A percentile compares a stretch with the other conserved stretches of the same genome.
These are phyloP conservation scores for Hanseniaspora pseudoguilliermondii DNA, from an alignment of 805 yeast species.

Conservation along the genomic window DNA sequence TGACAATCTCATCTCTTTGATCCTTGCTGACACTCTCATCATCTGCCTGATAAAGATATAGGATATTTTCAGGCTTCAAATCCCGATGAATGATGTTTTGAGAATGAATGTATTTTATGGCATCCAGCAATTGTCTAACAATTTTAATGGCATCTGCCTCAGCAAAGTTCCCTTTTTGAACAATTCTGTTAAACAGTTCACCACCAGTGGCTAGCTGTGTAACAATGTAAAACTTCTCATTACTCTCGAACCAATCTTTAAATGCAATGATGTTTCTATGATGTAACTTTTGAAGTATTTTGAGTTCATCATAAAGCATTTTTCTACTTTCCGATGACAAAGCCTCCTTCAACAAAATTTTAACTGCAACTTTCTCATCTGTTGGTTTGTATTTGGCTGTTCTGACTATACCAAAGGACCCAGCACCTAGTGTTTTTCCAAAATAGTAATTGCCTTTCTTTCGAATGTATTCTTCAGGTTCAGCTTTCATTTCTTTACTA, in stretches of 20 bases:
- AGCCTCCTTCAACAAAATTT: slow-evolving; percentile 76
- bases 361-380: slow-evolving; percentile 71
- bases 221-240: slow-evolving; percentile 82
- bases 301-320: slow-evolving; percentile 66
- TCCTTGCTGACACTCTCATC: slow-evolving; percentile 50
- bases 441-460: slow-evolving; percentile 62
- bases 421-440: slow-evolving; percentile 83
- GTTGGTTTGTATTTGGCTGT: slow-evolving; percentile 45
- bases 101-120: slow-evolving; percentile 65
- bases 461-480: slow-evolving; percentile 33
- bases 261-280: slow-evolving; percentile 86
- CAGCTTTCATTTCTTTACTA: slow-evolving; percentile 40
- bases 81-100: slow-evolving; percentile 83
- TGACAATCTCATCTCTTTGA: slow-evolving; percentile 56
- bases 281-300: slow-evolving; percentile 48
- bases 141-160: slow-evolving; percentile 77
- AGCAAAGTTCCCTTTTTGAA: slow-evolving; percentile 69
- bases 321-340: slow-evolving; percentile 47
- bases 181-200: slow-evolving; percentile 79
- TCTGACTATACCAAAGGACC: slow-evolving; percentile 86
- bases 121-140: slow-evolving; percentile 60
- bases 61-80: slow-evolving; percentile 83
- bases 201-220: slow-evolving; percentile 96
- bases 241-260: slow-evolving; percentile 85
- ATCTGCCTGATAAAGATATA: slow-evolving; percentile 55